Evolutionary conservation across 495 filamentous ascomycete genomes (phyloP).

Genomic region (Delitschia confertaspora): DNA sequence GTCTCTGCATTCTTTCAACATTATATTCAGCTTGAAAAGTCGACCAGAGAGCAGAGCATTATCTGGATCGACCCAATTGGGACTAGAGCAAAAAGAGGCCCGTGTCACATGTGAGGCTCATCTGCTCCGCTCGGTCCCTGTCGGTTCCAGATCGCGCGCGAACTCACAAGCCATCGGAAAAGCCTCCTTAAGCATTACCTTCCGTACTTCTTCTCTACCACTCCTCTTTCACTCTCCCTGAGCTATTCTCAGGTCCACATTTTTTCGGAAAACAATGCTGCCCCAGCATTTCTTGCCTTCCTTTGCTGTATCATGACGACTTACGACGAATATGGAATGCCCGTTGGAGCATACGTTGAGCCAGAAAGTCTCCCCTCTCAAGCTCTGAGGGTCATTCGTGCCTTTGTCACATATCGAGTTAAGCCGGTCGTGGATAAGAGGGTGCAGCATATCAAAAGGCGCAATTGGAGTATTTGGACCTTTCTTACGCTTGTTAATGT

Average conservation of each 20-base stretch:
- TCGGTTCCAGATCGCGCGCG: too few species aligned
- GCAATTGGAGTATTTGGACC: conserved; percentile 16
- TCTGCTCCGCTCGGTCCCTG: too few species aligned
- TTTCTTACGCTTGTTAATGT: conserved; percentile 36
- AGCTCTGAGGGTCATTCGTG: conserved; percentile 10
- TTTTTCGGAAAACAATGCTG: conserved; percentile 18
- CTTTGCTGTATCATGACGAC: conserved; percentile 15
- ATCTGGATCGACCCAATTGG: too few species aligned
- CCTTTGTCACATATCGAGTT: conserved; percentile 14
- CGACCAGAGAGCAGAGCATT: too few species aligned
- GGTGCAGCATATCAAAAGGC: conserved; percentile 1
- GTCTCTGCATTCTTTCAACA: too few species aligned
- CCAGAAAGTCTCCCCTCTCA: conserved; percentile 18
- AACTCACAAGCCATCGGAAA: too few species aligned
- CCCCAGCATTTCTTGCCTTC: conserved; percentile 3
- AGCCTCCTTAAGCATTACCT: too few species aligned
- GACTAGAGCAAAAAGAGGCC: too few species aligned
- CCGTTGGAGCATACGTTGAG: conserved; percentile 23
- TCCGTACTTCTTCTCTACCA: too few species aligned
- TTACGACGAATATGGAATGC: conserved; percentile 28
- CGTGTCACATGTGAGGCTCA: too few species aligned
- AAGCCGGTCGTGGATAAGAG: conserved; percentile 5
- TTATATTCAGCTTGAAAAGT: too few species aligned
- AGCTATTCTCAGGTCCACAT: neutral
- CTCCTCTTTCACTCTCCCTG: too few species aligned